Evolutionary conservation across 805 yeast species (phyloP), one percentile per base, ranked within the genome.

Genomic region (Candida bentonensis): DNA sequence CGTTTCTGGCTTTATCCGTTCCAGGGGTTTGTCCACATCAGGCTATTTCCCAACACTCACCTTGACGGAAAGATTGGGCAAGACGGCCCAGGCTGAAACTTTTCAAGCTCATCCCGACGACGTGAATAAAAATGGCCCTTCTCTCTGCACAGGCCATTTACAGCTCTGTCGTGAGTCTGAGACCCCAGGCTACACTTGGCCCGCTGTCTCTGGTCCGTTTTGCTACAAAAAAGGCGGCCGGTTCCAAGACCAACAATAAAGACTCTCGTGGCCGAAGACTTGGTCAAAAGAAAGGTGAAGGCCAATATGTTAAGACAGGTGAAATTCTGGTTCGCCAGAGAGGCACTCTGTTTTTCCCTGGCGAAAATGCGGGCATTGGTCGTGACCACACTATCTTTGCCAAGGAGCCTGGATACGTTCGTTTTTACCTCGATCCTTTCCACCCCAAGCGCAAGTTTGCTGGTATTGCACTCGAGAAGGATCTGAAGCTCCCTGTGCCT

Each of bases 221-320:
- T 20, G 95, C 98, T 22, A 86, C 96, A 15, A 92, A 92, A 65
- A 82, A 79, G 60, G 96, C 92, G 4, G 86, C 94, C 20, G 96
- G 96, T 54, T 86, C 96, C n/a, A 83, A 78, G 65, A 83, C 96
- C 15, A 83, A 82, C 52, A 88, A 82, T 77, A 81, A 82, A 60
- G 96, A 88, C 62, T 88, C 98, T 15, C 86, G 86, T 2, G 98
- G 98, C 69, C 78, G 94, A 62, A 72, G 97, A 58, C 67, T 92
- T 43, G 98, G 98, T 22, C 82, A 94, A 27, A 92, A 92, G 65
- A 82, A 73, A 42, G 75, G 81, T 49, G 96, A 89, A 56, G 87
- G 92, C 34, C 70, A 75, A 57, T 66, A 60, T 41, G 95, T 89
- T 1, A 70, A 72, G 42, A 78, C 84, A 1, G 96, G 96, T 7